A percentile compares a stretch with the other conserved stretches of the same genome.
Conservation (phyloP, 164 flowering plant genomes). For the Vitis rotundifolia region DNA sequence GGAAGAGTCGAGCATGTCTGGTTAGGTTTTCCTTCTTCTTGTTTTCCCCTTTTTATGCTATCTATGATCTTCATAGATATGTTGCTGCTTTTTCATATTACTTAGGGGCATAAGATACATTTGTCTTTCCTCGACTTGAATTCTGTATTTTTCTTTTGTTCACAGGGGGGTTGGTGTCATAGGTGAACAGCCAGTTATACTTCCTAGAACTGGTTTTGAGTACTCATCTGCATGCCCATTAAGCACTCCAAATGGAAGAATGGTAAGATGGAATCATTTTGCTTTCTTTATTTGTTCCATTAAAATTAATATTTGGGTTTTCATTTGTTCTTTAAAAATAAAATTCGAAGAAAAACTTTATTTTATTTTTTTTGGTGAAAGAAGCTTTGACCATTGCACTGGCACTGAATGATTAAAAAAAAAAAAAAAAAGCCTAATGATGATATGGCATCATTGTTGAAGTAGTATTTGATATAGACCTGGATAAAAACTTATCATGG, state of each 20-base stretch:
- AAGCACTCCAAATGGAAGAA: conserved; percentile 80
- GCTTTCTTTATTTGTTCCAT: no score
- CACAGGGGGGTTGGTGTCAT: conserved; percentile 90
- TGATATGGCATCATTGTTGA: no score
- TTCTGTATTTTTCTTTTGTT: conserved; percentile 6
- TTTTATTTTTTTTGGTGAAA: not conserved
- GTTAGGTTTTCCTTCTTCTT: conserved; percentile 36
- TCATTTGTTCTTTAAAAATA: not conserved
- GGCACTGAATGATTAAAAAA: no score
- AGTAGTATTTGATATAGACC: no score
- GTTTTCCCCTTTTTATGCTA: not conserved
- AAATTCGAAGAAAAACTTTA: not conserved
- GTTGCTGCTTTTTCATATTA: not conserved
- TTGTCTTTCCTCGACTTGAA: not conserved
- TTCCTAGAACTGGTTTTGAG: conserved; percentile 86
- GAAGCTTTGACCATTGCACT: not conserved
- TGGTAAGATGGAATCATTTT: conserved; percentile 51
- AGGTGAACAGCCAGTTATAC: conserved; percentile 96
- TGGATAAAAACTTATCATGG: no score
- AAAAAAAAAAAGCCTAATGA: no score
- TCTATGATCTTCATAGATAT: not conserved
- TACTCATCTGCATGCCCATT: conserved; percentile 97
- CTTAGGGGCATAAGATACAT: not conserved
- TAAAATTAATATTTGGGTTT: not conserved
- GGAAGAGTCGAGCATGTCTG: conserved; percentile 80